Base-by-base conservation (phyloP, 1,284 basidiomycete species). In the Psilocybe mexicana region DNA sequence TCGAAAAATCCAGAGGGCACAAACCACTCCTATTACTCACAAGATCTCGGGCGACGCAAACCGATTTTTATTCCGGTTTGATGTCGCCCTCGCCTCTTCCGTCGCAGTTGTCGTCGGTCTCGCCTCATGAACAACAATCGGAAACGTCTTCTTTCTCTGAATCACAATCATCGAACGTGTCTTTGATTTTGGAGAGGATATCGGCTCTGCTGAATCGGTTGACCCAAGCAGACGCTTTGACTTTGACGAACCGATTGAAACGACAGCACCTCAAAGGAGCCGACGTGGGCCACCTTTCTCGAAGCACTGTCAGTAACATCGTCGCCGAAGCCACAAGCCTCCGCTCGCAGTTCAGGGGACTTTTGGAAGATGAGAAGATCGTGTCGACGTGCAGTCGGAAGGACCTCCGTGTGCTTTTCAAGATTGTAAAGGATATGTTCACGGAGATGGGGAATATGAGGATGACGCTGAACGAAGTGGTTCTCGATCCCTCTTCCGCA, bases 261-360 rank as follows among this genome's bases (percentile, higher is more conserved):
- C 88, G 94, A 47, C 96, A 98, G 64, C 86, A 96, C 67, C 80
- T 98, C 1, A 89, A 85, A 57, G 88, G 92, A 2, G 86, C 88
- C 43, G 96, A 98, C 66, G 84, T 98, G 18, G 85, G 87, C 12
- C 93, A 98, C 68, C 79, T 98, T 14, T 96, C 95, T 0, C 87
- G 90, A 42, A 86, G 84, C 23, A 98, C 94, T 0, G 81, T 98
- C 57, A 84, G 85, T 57, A 81, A 82, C 43, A 88, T 98, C 52
- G 70, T 94, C 14, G 74, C 79, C 36, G 96, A 99, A 56, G 79
- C 88, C 6, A 78, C 79, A 6, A 81, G 82, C 14, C 75, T 98
- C 26, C 87, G 94, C 4, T 74, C 79, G 10, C 88, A 91, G 50
- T 95, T 94, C 79, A 85, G 92, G n/a, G 75, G 79, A 1, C 81